Evolutionary conservation across 2,329 filamentous ascomycete species (phyloP), one percentile per base, ranked within the genome.

Genomic region (Cercospora brassicicola): DNA sequence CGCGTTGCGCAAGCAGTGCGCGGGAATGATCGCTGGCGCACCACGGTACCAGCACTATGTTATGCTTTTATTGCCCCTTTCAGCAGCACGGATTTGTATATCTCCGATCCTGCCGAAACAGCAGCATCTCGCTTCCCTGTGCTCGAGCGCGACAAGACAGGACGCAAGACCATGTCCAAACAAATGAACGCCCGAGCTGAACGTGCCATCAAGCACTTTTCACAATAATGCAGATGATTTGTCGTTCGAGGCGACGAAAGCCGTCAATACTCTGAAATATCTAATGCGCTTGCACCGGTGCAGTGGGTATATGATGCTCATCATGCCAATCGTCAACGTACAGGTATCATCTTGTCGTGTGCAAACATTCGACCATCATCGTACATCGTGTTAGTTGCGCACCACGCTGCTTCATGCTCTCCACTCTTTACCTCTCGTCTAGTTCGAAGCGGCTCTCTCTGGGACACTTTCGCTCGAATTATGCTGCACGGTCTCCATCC

Each of bases 391-490:
- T 33, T 23, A 20, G 13, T 36, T 23, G 57, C 31, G 57, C 30
- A 33, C 30, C 60, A 63, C 13, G 20, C 18, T 28, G 18, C 15
- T 13, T 53, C 9, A 53, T 53, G 48, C 45, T n/a, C 42, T 20
- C 20, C 20, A 4, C 23, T n/a, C 45, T 18, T 26, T 7, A 28
- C 26, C 42, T 53, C 42, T 45, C 15, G 62, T 56, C 23, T 33
- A 45, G 31, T 42, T 57, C n/a, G 62, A 57, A 10, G 62, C 59
- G 51, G 62, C 36, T 20, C 61, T 59, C 18, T 53, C 62, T 53
- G 65, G 36, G n/a, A 66, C 45, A 55, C 63, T 66, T 60, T 68
- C 68, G 28, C 51, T 66, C 15, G 62, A 63, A 61, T 60, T 53
- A 36, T 45, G 55, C 20, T 65, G 66, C 26, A 36, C 67, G 59